Conservation (phyloP, 108 stramenopile species). For the Cyclotella distinguenda region DNA sequence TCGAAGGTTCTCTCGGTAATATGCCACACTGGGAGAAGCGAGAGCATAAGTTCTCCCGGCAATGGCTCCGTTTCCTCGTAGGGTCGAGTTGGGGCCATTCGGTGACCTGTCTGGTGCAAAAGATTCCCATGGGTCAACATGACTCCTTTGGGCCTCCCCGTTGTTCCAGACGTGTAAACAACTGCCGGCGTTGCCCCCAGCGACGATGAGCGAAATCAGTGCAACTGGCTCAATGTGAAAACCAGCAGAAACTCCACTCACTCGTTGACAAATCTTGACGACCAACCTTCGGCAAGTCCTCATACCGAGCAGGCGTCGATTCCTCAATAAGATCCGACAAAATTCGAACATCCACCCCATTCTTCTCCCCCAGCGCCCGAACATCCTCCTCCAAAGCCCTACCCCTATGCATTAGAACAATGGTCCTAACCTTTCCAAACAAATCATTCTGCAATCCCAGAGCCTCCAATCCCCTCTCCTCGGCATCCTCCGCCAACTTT, state of each 20-base stretch:
- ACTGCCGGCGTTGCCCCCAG: conserved; percentile 6
- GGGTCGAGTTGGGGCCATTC: conserved; percentile 60
- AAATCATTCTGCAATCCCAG: conserved; percentile 71
- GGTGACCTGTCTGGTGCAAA: conserved; percentile 80
- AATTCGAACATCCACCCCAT: conserved; percentile 57
- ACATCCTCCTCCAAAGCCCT: conserved; percentile 64
- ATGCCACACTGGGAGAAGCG: conserved; percentile 89
- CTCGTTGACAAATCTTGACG: conserved; percentile 84
- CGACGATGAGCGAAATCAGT: background rate
- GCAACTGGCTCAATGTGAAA: background rate
- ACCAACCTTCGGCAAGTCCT: conserved; percentile 48
- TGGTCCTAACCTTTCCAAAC: conserved; percentile 65
- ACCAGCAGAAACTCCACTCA: conserved; percentile 14
- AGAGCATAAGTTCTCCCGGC: conserved; percentile 83
- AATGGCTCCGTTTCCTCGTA: conserved; percentile 81
- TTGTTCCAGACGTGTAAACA: conserved; percentile 97
- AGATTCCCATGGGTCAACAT: conserved; percentile 97
- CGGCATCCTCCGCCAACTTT: conserved; percentile 63
- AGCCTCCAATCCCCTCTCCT: conserved; percentile 39
- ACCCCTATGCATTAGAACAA: conserved; percentile 76
- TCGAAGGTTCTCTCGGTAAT: conserved; percentile 92
- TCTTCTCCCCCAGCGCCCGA: conserved; percentile 43
- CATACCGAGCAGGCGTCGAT: conserved; percentile 28
- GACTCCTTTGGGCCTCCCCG: conserved; percentile 96
- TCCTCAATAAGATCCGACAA: conserved; percentile 57